Base-by-base conservation (phyloP, 75 land plant genomes). In the Cryptomeria japonica region DNA sequence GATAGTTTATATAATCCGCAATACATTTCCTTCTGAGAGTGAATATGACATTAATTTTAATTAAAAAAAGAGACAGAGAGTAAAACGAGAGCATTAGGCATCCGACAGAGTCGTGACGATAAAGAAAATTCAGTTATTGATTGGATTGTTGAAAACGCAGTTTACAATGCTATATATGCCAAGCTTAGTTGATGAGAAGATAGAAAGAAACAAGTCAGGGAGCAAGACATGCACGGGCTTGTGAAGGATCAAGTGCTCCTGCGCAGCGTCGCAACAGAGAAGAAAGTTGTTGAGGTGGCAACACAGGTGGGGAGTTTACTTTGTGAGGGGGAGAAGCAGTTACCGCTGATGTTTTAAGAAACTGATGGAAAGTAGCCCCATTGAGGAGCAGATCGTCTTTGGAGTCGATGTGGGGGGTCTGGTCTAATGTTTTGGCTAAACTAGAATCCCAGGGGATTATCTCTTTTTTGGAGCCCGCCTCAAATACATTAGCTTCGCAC, bases 281-380 rank as follows among this genome's bases (percentile, higher is more conserved):
- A 22, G 56, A 34, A 14, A 85, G 19, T 12, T 36, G 32, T 2
- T n/a, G 22, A 85, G 86, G 36, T 4, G 86, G 68, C 55, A 49
- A 15, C 3, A 51, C 15, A 3, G 86, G 86, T 13, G 56, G 86
- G 14, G 3, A 1, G 6, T 85, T 47, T 3, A 12, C 7, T 34
- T 34, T 9, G 61, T 38, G 28, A 34, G n/a, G 7, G 22, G n/a
- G 19, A 53, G 34, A 1, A 38, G 76, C 9, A 22, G 11, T 4
- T 2, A 22, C n/a, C 4, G 55, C 36, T 9, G 68, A 5, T 0
- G 19, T 9, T 13, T 31, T 5, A 31, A 84, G 32, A 61, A 89
- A 91, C 44, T 93, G 91, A 49, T 93, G 92, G 70, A 93, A 88
- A 5, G 93, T 93, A 2, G 89, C 76, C 2, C 92, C 92, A 38